Evolutionary conservation across 768 basidiomycete genomes (phyloP), one percentile per base, ranked within the genome.

Genomic region (Kockovaella imperatae): DNA sequence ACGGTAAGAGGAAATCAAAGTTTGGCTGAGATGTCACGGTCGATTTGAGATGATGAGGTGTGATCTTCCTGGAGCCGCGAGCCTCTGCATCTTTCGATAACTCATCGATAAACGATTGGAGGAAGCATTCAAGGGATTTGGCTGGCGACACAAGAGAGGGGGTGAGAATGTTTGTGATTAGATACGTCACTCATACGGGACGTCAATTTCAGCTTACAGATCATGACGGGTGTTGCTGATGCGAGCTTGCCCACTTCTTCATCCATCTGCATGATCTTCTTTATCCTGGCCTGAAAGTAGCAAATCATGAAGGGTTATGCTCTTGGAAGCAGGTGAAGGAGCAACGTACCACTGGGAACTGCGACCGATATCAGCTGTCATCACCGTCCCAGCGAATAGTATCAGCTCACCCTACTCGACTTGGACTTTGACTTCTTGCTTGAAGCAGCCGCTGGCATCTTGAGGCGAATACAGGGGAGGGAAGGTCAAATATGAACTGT

Each of bases 261-360:
- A 67, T 97, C 93, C 69, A 90, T 89, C 75, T 97, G 93, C 87
- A 97, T 97, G 47, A 96, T 95, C 75, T 88, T 87, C 78, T 96
- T 97, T 75, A 97, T 97, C 36, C 93, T 83, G 3, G 93, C 91
- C 90, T 93, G 57, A 3, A 17, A 23, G 17, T 35, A 41, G 17
- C 3, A 41, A n/a, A n/a, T n/a, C n/a, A n/a, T n/a, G n/a, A n/a
- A n/a, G n/a, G n/a, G n/a, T n/a, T n/a, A n/a, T n/a, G n/a, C n/a
- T n/a, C n/a, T n/a, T n/a, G n/a, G n/a, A n/a, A n/a, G n/a, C n/a
- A n/a, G n/a, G n/a, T n/a, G n/a, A n/a, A n/a, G n/a, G n/a, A n/a
- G n/a, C n/a, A n/a, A n/a, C n/a, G n/a, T n/a, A n/a, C n/a, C n/a
- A n/a, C n/a, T n/a, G n/a, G n/a, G n/a, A n/a, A n/a, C n/a, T n/a